These are phyloP conservation scores for Blumeriella jaapii DNA, from an alignment of 2,329 filamentous ascomycete species.

Conservation along the genomic window DNA sequence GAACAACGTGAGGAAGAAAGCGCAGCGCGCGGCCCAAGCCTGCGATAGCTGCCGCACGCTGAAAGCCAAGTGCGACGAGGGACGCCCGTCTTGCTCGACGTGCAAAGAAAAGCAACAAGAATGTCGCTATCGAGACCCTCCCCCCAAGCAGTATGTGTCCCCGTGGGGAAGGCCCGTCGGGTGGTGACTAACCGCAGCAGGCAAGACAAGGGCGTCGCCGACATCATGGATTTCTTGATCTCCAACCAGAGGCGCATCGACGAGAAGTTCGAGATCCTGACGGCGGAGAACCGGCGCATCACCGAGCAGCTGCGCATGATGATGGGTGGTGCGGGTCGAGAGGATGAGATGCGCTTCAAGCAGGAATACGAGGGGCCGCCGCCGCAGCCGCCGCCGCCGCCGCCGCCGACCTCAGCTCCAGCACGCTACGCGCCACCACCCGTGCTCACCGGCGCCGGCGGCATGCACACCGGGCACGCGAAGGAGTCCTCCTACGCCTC, in stretches of 20 bases:
- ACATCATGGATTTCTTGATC: slow-evolving; percentile 42
- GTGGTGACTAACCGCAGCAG: slow-evolving; percentile 18
- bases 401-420: no score
- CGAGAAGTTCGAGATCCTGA: not conserved
- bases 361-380: no score
- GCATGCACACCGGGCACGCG: no score
- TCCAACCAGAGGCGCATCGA: no score
- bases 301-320: no score
- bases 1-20: slow-evolving; percentile 19
- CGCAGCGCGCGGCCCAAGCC: slow-evolving; percentile 44
- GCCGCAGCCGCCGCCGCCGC: no score
- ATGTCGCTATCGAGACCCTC: slow-evolving; percentile 84
- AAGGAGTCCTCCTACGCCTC: slow-evolving; percentile 17
- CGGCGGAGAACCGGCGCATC: not conserved
- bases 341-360: no score
- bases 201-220: slow-evolving; percentile 45
- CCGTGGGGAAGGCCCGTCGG: not conserved
- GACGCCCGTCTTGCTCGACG: slow-evolving; percentile 62
- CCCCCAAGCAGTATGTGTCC: slow-evolving; percentile 70
- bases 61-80: slow-evolving; percentile 88
- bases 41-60: slow-evolving; percentile 82
- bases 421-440: no score
- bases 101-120: slow-evolving; percentile 77
- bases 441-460: no score
- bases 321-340: no score